Conservation (phyloP, 257 asterid genomes). For the Forsythia suspensa region DNA sequence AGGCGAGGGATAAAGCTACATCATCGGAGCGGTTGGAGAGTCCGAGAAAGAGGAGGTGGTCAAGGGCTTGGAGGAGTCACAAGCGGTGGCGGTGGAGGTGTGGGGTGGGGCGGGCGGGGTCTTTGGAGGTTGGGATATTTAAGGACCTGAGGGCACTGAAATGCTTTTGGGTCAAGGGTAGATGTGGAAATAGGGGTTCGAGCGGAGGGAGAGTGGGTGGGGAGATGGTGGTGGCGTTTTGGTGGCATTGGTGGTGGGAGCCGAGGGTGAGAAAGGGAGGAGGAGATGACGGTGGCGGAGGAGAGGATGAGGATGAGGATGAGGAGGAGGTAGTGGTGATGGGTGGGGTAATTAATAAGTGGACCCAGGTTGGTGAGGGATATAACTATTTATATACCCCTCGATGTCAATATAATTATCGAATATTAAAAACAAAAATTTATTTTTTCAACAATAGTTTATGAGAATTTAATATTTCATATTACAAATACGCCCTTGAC, state of each 20-base stretch:
- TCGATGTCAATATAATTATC: constrained; percentile 31
- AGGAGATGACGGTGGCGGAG: not conserved
- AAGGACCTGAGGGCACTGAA: constrained; percentile 80
- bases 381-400: constrained; percentile 17
- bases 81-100: not conserved
- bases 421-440: not conserved
- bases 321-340: constrained; percentile 2
- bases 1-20: too few relatives aligned
- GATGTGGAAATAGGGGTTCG: constrained; percentile 37
- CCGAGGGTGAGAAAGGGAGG: not conserved
- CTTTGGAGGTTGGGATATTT: constrained; percentile 56
- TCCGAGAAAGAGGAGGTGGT: too few relatives aligned
- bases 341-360: constrained; percentile 9
- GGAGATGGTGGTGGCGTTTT: too few relatives aligned
- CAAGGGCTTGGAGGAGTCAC: too few relatives aligned
- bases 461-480: too few relatives aligned
- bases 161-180: not conserved
- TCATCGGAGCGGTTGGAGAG: too few relatives aligned
- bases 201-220: constrained; percentile 49
- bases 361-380: constrained; percentile 35
- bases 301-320: not conserved
- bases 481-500: too few relatives aligned
- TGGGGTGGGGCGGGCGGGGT: constrained; percentile 57
- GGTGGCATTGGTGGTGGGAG: not conserved
- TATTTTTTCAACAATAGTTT: not conserved